Conservation (phyloP, 257 asterid species). For the Lycium ferocissimum region DNA sequence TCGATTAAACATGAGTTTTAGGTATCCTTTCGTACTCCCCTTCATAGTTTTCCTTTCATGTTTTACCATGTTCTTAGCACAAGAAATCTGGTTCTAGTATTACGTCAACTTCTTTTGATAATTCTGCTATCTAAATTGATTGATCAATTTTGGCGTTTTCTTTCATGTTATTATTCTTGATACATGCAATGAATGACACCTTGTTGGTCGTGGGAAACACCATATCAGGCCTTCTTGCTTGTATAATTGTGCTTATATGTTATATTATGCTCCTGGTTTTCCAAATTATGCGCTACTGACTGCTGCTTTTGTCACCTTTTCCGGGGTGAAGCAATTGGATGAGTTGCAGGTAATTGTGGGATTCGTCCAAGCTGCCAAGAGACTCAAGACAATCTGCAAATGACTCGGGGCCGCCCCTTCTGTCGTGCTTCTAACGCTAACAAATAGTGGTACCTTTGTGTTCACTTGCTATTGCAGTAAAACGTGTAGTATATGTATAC, state of each 20-base stretch:
- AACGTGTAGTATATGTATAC: conserved; percentile 29
- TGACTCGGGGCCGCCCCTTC: conserved; percentile 38
- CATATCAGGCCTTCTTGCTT: neutral
- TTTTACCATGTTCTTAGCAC: neutral
- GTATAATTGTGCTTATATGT: neutral
- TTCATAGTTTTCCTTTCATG: neutral
- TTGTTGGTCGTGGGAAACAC: neutral
- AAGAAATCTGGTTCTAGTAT: neutral
- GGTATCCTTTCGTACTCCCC: neutral
- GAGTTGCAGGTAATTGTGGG: conserved; percentile 86
- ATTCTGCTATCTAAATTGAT: neutral
- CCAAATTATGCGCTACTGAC: neutral
- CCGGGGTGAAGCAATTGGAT: conserved; percentile 75
- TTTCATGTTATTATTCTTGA: neutral
- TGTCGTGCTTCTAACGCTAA: conserved; percentile 52
- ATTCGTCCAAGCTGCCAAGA: conserved; percentile 85
- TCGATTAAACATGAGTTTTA: neutral
- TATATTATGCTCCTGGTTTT: neutral
- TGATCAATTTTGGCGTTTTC: neutral
- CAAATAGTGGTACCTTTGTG: conserved; percentile 37
- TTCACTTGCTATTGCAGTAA: conserved; percentile 25
- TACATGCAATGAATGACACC: neutral
- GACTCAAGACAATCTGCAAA: conserved; percentile 77
- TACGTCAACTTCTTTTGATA: neutral
- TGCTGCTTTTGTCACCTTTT: neutral